A percentile compares a stretch with the other conserved stretches of the same genome.
These are phyloP conservation scores for Albatrellus ellisii DNA, from an alignment of 768 basidiomycete species.

Conservation along the genomic window DNA sequence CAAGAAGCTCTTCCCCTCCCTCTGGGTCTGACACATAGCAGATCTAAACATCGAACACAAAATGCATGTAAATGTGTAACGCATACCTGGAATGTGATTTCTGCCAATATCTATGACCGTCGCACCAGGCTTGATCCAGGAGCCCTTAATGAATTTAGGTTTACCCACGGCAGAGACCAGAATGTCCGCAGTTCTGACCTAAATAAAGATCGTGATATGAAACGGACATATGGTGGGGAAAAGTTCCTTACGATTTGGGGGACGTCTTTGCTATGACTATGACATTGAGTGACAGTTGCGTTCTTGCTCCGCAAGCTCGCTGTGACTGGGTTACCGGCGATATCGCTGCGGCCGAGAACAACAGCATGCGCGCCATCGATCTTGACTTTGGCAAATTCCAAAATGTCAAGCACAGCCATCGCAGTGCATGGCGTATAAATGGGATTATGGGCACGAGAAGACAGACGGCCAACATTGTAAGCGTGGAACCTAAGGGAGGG, in stretches of 20 bases:
- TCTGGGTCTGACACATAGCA: slow-evolving; percentile 48
- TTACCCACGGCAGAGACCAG: slow-evolving; percentile 93
- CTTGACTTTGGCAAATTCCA: slow-evolving; percentile 77
- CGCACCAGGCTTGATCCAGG: slow-evolving; percentile 92
- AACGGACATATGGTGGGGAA: not conserved
- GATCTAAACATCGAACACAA: not conserved
- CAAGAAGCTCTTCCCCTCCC: slow-evolving; percentile 90
- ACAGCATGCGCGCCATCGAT: slow-evolving; percentile 79
- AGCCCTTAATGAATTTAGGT: slow-evolving; percentile 80
- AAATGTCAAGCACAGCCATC: slow-evolving; percentile 77
- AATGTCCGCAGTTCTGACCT: slow-evolving; percentile 84
- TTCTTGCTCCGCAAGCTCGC: slow-evolving; percentile 81
- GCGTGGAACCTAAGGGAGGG: slow-evolving; percentile 71
- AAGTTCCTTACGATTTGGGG: slow-evolving; percentile 62
- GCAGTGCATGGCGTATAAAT: slow-evolving; percentile 97
- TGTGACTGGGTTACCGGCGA: slow-evolving; percentile 91
- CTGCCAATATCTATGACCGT: slow-evolving; percentile 97
- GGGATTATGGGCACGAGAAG: slow-evolving; percentile 79
- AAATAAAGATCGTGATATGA: slow-evolving; percentile 7
- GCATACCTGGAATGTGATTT: slow-evolving; percentile 78
- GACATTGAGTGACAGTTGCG: slow-evolving; percentile 97
- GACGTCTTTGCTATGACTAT: slow-evolving; percentile 78
- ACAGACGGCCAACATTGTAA: slow-evolving; percentile 92
- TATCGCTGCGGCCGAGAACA: slow-evolving; percentile 93
- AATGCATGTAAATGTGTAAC: not conserved